Base-by-base conservation (phyloP, 257 asterid genomes). In the Paulownia fortunei region DNA sequence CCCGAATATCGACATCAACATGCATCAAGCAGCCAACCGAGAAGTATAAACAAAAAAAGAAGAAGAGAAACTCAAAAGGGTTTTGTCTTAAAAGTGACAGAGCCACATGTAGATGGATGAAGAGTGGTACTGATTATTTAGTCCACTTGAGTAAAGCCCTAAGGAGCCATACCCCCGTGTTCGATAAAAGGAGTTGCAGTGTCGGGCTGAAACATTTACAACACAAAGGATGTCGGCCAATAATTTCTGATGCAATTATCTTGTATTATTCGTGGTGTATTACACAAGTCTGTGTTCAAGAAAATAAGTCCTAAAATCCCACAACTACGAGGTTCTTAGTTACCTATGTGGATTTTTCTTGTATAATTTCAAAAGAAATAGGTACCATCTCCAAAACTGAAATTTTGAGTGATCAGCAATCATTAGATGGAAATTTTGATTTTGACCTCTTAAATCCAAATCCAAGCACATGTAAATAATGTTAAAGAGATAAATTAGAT, bases 101-200 rank as follows among this genome's bases (percentile, higher is more conserved):
- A 72, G n/a, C n/a, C n/a, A n/a, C n/a, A n/a, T n/a, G n/a, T n/a
- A n/a, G n/a, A n/a, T n/a, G n/a, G n/a, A n/a, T n/a, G n/a, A n/a
- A n/a, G n/a, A n/a, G n/a, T n/a, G n/a, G n/a, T n/a, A n/a, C n/a
- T 65, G 26, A 41, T 72, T 60, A 60, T 34, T 66, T 18, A 55
- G 47, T 5, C 65, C 4, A 39, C 34, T 27, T 46, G 63, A 41
- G 58, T 72, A 56, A 23, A 54, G 30, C 60, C 59, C 64, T 58
- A 6, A 76, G 83, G 82, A 64, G 82, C 86, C 90, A 81, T 84
- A 46, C 59, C 4, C 44, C 52, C 15, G 4, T 76, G 86, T 81
- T 82, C 56, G n/a, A 10, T n/a, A 81, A 21, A 11, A 68, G 70
- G 9, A 32, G 69, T 27, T 41, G 11, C 66, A 9, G 39, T 84